Evolutionary conservation across 1,139 yeast genomes (phyloP).

Genomic region (Zygosaccharomyces sapae): DNA sequence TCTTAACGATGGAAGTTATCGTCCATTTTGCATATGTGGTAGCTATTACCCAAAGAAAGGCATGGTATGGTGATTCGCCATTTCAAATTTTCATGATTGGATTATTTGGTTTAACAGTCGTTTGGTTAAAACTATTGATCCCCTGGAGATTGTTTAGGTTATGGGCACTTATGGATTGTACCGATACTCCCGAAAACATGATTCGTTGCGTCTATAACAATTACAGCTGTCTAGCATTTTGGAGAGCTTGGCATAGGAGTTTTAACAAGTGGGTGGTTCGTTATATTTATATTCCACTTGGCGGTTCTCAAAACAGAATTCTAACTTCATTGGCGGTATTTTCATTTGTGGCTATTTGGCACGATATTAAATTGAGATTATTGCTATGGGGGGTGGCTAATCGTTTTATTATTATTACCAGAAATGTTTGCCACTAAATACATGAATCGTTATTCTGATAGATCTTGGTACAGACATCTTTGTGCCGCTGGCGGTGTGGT

Average conservation of each 20-base stretch:
- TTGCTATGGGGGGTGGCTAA: slow-evolving; percentile 95
- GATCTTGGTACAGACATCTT: slow-evolving; percentile 69
- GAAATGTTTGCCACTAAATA: slow-evolving; percentile 62
- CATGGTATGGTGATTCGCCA: slow-evolving; percentile 88
- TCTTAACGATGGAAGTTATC: slow-evolving; percentile 81
- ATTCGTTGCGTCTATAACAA: slow-evolving; percentile 92
- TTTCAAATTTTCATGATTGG: slow-evolving; percentile 95
- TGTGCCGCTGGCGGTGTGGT: slow-evolving; percentile 85
- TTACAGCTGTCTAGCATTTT: slow-evolving; percentile 84
- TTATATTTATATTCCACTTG: slow-evolving; percentile 80
- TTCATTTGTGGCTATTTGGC: slow-evolving; percentile 97
- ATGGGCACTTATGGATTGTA: slow-evolving; percentile 86
- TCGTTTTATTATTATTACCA: slow-evolving; percentile 81
- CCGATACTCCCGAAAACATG: slow-evolving; percentile 98
- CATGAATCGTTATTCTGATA: slow-evolving; percentile 43
- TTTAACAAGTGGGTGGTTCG: slow-evolving; percentile 86
- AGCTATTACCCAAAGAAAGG: slow-evolving; percentile 78
- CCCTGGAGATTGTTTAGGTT: slow-evolving; percentile 95
- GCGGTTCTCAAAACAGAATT: slow-evolving; percentile 69
- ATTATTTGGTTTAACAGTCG: slow-evolving; percentile 77
- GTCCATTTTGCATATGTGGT: slow-evolving; percentile 88
- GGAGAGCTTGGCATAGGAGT: slow-evolving; percentile 99
- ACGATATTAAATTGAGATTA: slow-evolving; percentile 82
- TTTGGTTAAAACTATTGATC: slow-evolving; percentile 85
- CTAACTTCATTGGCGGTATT: slow-evolving; percentile 82